Percentiles rank a stretch among this genome's conserved stretches.
Conservation (phyloP, 805 yeast species). For the Monosporozyma servazzii region DNA sequence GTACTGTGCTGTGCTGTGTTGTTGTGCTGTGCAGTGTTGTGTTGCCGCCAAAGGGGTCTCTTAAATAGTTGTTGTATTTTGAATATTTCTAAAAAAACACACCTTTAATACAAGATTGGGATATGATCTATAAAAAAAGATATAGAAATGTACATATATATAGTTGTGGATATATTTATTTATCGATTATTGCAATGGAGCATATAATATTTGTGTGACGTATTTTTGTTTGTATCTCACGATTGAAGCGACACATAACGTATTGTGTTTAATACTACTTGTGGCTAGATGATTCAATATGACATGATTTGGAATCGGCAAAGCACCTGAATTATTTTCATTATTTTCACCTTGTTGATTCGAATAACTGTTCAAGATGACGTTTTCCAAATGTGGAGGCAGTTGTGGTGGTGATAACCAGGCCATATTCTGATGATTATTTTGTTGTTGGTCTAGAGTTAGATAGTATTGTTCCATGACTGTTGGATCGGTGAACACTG, state of each 20-base stretch:
- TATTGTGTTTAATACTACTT: slow-evolving; percentile 86
- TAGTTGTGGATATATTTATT: background rate
- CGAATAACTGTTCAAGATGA: slow-evolving; percentile 68
- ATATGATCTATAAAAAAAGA: background rate
- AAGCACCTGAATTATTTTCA: slow-evolving; percentile 78
- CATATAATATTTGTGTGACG: slow-evolving; percentile 85
- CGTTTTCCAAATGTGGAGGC: slow-evolving; percentile 94
- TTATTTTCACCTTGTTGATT: slow-evolving; percentile 23
- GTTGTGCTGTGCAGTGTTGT: background rate
- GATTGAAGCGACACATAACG: slow-evolving; percentile 85
- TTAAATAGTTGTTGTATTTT: too few species aligned
- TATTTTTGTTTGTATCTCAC: slow-evolving; percentile 82
- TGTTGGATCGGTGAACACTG: slow-evolving; percentile 74
- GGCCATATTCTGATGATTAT: slow-evolving; percentile 47
- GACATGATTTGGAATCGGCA: slow-evolving; percentile 92
- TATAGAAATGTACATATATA: background rate
- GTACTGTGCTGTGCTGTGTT: background rate
- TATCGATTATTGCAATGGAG: slow-evolving; percentile 40
- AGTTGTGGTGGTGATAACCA: slow-evolving; percentile 86
- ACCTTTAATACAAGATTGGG: background rate
- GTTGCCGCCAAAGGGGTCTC: background rate
- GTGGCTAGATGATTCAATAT: slow-evolving; percentile 93
- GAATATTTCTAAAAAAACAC: too few species aligned
- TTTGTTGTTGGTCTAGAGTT: slow-evolving; percentile 63
- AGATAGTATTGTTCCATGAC: slow-evolving; percentile 81